Conservation (phyloP, 2,329 filamentous ascomycete genomes). For the Akanthomyces uredinophilus region DNA sequence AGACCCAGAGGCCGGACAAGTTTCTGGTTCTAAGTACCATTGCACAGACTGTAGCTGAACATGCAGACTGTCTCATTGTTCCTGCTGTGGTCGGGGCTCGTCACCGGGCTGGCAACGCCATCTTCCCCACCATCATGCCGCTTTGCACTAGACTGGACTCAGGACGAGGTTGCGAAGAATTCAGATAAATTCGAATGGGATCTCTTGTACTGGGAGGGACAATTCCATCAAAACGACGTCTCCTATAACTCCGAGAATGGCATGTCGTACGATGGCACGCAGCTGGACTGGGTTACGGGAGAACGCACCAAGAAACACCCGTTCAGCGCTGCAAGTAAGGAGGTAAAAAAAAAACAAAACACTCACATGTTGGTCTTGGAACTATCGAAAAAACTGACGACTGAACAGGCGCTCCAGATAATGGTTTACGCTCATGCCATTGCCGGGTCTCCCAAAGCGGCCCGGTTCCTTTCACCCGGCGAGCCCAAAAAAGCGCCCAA, state of each 20-base stretch:
- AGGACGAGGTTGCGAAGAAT: slow-evolving; percentile 24
- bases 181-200: slow-evolving; percentile 31
- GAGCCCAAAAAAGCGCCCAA: slow-evolving; percentile 26
- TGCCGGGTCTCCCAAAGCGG: slow-evolving; percentile 32
- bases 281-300: slow-evolving; percentile 34
- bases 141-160: slow-evolving; percentile 26
- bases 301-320: slow-evolving; percentile 30
- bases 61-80: slow-evolving; percentile 1
- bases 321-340: slow-evolving; percentile 36
- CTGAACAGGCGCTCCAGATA: slow-evolving; percentile 33
- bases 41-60: not conserved
- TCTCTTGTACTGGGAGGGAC: slow-evolving; percentile 39
- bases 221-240: slow-evolving; percentile 37
- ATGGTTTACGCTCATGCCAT: slow-evolving; percentile 40
- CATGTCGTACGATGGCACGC: slow-evolving; percentile 37
- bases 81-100: slow-evolving; percentile 2
- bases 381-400: not conserved
- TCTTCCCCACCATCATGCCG: slow-evolving; percentile 24
- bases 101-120: not conserved
- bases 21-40: not conserved
- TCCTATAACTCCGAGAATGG: slow-evolving; percentile 37
- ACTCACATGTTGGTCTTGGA: not conserved
- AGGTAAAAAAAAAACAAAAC: slow-evolving; percentile 17
- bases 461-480: slow-evolving; percentile 33
- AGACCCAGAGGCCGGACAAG: not conserved